These are phyloP conservation scores for Sporothrix pseudoabietina DNA, from an alignment of 2,329 filamentous ascomycete species.

Conservation along the genomic window DNA sequence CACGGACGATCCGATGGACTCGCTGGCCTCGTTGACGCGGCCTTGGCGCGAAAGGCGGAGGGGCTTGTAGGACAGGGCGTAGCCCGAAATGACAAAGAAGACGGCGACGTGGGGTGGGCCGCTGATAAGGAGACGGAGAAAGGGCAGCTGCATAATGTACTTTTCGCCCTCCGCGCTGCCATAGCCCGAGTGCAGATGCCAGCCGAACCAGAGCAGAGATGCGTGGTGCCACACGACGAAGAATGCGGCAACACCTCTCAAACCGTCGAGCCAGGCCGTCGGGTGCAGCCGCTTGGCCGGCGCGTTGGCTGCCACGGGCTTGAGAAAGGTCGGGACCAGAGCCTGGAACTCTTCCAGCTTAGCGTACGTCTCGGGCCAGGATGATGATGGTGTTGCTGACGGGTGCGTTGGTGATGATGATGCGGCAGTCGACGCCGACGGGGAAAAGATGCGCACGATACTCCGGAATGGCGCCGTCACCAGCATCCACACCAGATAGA, in stretches of 20 bases:
- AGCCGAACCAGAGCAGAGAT: constrained; percentile 40
- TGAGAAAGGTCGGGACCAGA: constrained; percentile 32
- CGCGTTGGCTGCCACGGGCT: neutral
- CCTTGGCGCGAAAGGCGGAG: constrained; percentile 34
- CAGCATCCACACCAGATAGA: constrained; percentile 12
- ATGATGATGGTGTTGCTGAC: neutral
- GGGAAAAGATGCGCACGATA: neutral
- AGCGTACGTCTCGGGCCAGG: constrained; percentile 26
- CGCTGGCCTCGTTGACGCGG: constrained; percentile 32
- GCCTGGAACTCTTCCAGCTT: constrained; percentile 22
- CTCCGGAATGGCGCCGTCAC: constrained; percentile 23
- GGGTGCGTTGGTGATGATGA: neutral
- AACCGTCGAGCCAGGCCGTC: constrained; percentile 49
- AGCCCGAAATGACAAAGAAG: constrained; percentile 52
- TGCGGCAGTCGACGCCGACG: neutral
- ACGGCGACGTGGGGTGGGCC: constrained; percentile 46
- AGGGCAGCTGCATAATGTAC: constrained; percentile 41
- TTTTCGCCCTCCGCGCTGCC: constrained; percentile 32
- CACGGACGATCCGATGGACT: constrained; percentile 32
- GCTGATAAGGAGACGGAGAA: constrained; percentile 43
- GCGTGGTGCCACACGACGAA: constrained; percentile 56
- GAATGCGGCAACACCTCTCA: constrained; percentile 58
- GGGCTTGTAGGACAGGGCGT: constrained; percentile 37
- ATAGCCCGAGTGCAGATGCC: constrained; percentile 40
- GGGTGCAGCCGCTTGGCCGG: constrained; percentile 33